Percentiles rank a stretch among this genome's conserved stretches.
Evolutionary conservation across 345 rosid species (phyloP).

Genomic region (Bruguiera sexangula): DNA sequence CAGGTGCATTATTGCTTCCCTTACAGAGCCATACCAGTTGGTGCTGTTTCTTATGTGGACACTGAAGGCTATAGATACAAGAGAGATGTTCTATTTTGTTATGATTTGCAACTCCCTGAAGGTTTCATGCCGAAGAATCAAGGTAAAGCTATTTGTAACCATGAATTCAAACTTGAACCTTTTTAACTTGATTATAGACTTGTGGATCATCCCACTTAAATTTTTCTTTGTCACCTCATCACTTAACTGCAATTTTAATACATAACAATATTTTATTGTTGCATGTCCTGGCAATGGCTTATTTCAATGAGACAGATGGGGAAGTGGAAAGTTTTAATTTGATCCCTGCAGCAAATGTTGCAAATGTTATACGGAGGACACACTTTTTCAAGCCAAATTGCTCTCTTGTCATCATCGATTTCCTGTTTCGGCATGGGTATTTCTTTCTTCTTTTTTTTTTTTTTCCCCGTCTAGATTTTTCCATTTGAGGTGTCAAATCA

Average conservation of each 20-base stretch:
- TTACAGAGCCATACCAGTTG: constrained; percentile 67
- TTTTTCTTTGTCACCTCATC: neutral
- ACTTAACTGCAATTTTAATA: no score
- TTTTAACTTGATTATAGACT: neutral
- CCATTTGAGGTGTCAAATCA: neutral
- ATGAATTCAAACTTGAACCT: neutral
- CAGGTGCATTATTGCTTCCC: constrained; percentile 11
- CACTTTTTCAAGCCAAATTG: constrained; percentile 78
- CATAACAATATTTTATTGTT: neutral
- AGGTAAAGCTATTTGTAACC: constrained; percentile 39
- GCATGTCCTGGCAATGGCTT: neutral
- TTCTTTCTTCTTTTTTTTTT: constrained; percentile 17
- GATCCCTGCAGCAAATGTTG: constrained; percentile 59
- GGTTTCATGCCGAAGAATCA: constrained; percentile 62
- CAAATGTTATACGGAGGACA: constrained; percentile 61
- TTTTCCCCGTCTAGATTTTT: neutral
- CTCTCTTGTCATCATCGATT: constrained; percentile 75
- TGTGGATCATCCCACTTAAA: neutral
- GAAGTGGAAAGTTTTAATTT: constrained; percentile 87
- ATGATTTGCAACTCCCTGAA: constrained; percentile 73
- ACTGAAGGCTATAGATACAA: constrained; percentile 61
- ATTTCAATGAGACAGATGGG: constrained; percentile 56
- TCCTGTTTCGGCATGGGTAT: constrained; percentile 91
- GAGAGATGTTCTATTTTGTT: constrained; percentile 82
- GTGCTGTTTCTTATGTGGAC: constrained; percentile 83